phyloP scores from a whole-genome alignment of 1,139 yeast genomes.

The Lipomyces yarrowii region DNA sequence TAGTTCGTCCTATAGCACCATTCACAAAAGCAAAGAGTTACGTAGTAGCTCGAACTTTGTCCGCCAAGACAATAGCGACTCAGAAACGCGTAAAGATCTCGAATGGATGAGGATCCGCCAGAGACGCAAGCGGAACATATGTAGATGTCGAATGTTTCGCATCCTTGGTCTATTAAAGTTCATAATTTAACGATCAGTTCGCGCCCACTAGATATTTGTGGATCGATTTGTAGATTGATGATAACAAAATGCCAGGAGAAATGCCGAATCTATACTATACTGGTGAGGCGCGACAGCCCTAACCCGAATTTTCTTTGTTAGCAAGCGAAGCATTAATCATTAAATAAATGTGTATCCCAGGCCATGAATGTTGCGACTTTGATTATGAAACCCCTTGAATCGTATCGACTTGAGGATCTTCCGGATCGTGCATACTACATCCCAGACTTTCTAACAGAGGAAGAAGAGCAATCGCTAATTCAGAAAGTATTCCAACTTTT shows the following conservation, averaged over 20 bases:
- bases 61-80: background rate
- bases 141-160: background rate
- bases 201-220: background rate
- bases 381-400: slow-evolving; percentile 8
- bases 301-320: too few species aligned
- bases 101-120: background rate
- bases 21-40: background rate
- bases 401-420: slow-evolving; percentile 8
- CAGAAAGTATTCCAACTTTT: slow-evolving; percentile 18
- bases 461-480: slow-evolving; percentile 22
- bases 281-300: too few species aligned
- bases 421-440: slow-evolving; percentile 25
- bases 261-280: too few species aligned
- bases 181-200: background rate
- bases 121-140: background rate
- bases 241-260: too few species aligned
- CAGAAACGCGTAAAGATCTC: background rate
- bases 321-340: too few species aligned
- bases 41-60: background rate
- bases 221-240: background rate
- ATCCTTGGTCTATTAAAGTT: background rate
- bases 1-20: background rate
- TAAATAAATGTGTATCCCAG: background rate
- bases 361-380: background rate
- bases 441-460: slow-evolving; percentile 21